phyloP scores from a whole-genome alignment of 495 filamentous ascomycete genomes.

The Evernia prunastri region DNA sequence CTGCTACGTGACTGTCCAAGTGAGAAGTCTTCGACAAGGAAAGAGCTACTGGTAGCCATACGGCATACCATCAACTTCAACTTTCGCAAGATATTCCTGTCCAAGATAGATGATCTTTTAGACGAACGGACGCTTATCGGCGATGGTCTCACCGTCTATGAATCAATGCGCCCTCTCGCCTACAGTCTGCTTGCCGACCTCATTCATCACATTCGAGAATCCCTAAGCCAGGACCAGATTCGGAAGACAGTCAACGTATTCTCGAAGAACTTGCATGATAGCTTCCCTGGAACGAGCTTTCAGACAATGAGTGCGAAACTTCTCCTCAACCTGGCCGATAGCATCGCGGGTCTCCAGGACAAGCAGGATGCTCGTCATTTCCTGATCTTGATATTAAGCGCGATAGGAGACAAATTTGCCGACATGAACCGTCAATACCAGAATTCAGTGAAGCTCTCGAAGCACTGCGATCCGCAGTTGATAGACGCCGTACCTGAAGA shows the following conservation, averaged over 20 bases:
- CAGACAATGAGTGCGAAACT: slow-evolving; percentile 99
- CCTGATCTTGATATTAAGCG: slow-evolving; percentile 93
- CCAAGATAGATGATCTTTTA: slow-evolving; percentile 89
- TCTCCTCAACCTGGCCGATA: slow-evolving; percentile 93
- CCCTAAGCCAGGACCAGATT: slow-evolving; percentile 78
- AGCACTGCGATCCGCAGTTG: slow-evolving; percentile 56
- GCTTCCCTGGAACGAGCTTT: slow-evolving; percentile 95
- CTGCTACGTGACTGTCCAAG: slow-evolving; percentile 88
- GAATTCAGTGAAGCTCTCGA: slow-evolving; percentile 89
- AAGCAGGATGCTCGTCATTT: slow-evolving; percentile 93
- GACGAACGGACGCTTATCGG: slow-evolving; percentile 92
- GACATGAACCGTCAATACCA: slow-evolving; percentile 94
- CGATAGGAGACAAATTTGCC: slow-evolving; percentile 96
- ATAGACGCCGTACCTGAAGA: slow-evolving; percentile 67
- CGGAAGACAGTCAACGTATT: slow-evolving; percentile 93
- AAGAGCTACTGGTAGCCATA: slow-evolving; percentile 93
- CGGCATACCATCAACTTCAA: slow-evolving; percentile 99
- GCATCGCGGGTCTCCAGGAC: slow-evolving; percentile 83
- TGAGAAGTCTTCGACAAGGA: slow-evolving; percentile 86
- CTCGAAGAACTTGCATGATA: slow-evolving; percentile 91
- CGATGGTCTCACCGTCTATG: slow-evolving; percentile 92
- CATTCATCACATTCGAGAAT: slow-evolving; percentile 92
- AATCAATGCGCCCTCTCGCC: slow-evolving; percentile 89
- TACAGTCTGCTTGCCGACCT: slow-evolving; percentile 98
- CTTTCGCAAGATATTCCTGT: slow-evolving; percentile 89